Evolutionary conservation across 163 green algal species (phyloP), one percentile per base, ranked within the genome.

Genomic region (Chlorella variabilis): DNA sequence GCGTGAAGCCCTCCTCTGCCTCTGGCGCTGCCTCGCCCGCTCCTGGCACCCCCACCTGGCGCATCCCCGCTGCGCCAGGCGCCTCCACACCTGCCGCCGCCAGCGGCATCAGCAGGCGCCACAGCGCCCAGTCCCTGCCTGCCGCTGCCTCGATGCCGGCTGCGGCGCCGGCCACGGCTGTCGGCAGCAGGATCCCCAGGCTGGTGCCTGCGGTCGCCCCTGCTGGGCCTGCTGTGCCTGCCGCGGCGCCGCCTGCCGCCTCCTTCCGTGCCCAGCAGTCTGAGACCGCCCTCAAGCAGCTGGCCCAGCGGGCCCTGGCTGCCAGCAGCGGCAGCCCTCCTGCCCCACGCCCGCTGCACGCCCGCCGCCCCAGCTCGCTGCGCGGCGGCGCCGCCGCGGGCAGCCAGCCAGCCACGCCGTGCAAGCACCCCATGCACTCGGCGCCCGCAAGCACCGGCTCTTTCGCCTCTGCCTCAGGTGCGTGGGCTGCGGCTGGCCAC

Each of bases 201-300:
- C 45, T 15, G 45, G 15, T 54, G 11, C 15, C 15, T 15, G 15
- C 45, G 11, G 11, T 15, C 45, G 45, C 45, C 45, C 11, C 45
- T 15, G 11, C 45, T 15, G 15, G 45, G 15, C 45, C 45, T 54
- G 45, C 45, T 54, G 45, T 11, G 15, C 11, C 65, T 2, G 8
- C 20, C 20, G 17, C 65, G 0, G 20, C 65, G 6, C 21, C 21
- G 36, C 42, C 41, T 18, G 41, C 39, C 41, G 9, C 15, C 17
- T n/a, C 18, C 15, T 11, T 18, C n/a, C 25, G 17, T 4, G 54
- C 54, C 1, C 48, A 34, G 20, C 31, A 31, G 15, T 77, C 70
- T 31, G 31, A 77, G 70, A 34, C 17, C 4, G 69, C 69, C 4
- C 31, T 65, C 27, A 77, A 65, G 33, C 70, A 77, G 48, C 70